Percentiles rank a stretch among this genome's conserved stretches.
Conservation (phyloP, 1,284 basidiomycete genomes). For the Fistulinella cinereoalba region DNA sequence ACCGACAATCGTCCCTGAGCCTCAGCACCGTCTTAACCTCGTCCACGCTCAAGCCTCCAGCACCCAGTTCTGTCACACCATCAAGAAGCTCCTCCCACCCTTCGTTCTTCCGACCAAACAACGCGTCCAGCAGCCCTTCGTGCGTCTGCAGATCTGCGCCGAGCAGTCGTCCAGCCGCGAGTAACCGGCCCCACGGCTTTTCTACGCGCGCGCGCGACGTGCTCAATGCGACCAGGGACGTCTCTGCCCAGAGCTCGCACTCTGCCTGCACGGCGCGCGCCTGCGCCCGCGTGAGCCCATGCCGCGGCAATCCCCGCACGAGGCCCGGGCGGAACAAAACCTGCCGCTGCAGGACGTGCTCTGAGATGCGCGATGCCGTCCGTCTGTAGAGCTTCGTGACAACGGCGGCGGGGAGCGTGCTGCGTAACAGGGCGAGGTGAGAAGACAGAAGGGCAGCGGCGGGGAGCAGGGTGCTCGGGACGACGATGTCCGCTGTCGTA, state of each 20-base stretch:
- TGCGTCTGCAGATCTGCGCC: constrained; percentile 42
- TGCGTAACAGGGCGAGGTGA: constrained; percentile 63
- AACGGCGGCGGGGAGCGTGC: constrained; percentile 54
- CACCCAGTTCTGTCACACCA: constrained; percentile 25
- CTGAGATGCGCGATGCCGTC: constrained; percentile 61
- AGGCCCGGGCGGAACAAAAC: constrained; percentile 76
- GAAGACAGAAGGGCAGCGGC: constrained; percentile 73
- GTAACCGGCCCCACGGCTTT: constrained; percentile 69
- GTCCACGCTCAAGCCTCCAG: constrained; percentile 21
- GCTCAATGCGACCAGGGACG: constrained; percentile 58
- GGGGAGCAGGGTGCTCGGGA: constrained; percentile 66
- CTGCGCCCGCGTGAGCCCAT: constrained; percentile 46
- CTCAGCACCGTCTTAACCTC: constrained; percentile 30
- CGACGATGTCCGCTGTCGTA: constrained; percentile 43
- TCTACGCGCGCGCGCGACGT: constrained; percentile 45
- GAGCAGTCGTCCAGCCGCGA: constrained; percentile 66
- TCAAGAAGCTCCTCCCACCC: constrained; percentile 31
- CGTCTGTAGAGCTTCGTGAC: constrained; percentile 67
- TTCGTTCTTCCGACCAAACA: constrained; percentile 18
- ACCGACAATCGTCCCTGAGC: constrained; percentile 29
- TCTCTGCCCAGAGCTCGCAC: constrained; percentile 76
- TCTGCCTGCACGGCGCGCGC: constrained; percentile 54
- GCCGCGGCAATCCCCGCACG: constrained; percentile 29
- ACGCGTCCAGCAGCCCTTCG: constrained; percentile 8
- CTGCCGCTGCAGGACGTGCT: constrained; percentile 79